Base-by-base conservation (phyloP, 306 rosid genomes). In the Dryas octopetala region DNA sequence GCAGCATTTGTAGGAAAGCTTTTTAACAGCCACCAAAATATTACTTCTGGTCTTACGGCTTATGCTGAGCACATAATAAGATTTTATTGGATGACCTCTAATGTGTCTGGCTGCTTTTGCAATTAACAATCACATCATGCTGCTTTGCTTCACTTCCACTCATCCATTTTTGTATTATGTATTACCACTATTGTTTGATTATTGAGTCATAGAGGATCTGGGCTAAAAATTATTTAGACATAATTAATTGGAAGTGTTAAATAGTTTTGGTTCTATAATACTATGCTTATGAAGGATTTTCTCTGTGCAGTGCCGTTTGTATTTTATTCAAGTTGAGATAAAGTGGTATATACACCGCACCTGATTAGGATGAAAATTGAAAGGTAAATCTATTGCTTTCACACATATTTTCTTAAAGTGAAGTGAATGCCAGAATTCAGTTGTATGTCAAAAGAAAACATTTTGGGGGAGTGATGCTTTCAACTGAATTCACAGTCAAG, bases 271-370 rank as follows among this genome's bases (percentile, higher is more conserved):
- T 14, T 58, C 26, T 67, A 12, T 53, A 52, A 13, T 64, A 13
- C 66, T 48, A n/a, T 43, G 65, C 81, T 79, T 55, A 82, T 76
- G 45, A 49, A 47, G 70, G 66, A 68, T 59, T 66, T 66, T n/a
- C 79, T 52, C 70, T 75, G 16, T 82, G 92, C 76, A 91, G 96
- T 93, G 49, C 96, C 96, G 49, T 87, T 91, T 79, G 83, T 93
- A 57, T 81, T 93, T 76, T 84, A 85, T 81, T 88, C 94, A 67
- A 79, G 83, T 70, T 89, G 88, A 90, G 81, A 67, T 41, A 74
- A 76, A 66, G 62, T 61, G 68, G 75, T 74, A 43, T 68, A 60
- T 70, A 70, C 61, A 58, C 54, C 40, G 66, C 51, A 71, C 60
- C 75, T 38, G 79, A 74, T 76, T 48, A 59, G 41, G 61, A 75